Percentiles rank a stretch among this genome's conserved stretches.
These are phyloP conservation scores for Aspergillus sojae DNA, from an alignment of 2,329 filamentous ascomycete genomes.

Conservation along the genomic window DNA sequence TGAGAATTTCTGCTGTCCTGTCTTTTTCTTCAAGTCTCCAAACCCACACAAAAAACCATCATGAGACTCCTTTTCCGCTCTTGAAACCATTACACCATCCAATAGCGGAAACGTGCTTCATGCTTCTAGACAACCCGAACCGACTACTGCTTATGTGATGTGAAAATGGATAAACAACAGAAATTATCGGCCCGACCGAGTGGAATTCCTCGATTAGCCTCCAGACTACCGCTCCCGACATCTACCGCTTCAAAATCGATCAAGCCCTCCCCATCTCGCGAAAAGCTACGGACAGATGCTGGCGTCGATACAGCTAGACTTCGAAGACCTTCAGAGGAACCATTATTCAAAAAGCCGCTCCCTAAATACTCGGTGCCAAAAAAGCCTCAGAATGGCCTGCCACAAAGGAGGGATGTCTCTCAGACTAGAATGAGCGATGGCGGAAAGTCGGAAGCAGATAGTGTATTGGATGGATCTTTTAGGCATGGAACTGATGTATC, in stretches of 20 bases:
- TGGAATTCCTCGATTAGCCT: slow-evolving; percentile 53
- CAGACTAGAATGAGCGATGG: slow-evolving; percentile 24
- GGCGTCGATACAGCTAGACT: slow-evolving; percentile 41
- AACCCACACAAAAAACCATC: background rate
- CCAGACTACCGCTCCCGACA: slow-evolving; percentile 56
- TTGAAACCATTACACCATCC: background rate
- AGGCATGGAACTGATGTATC: slow-evolving; percentile 20
- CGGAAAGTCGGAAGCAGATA: slow-evolving; percentile 19
- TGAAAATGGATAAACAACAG: slow-evolving; percentile 39
- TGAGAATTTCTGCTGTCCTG: background rate
- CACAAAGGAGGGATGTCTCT: slow-evolving; percentile 25
- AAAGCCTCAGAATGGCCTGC: slow-evolving; percentile 22
- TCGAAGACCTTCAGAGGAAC: slow-evolving; percentile 43
- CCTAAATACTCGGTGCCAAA: slow-evolving; percentile 29
- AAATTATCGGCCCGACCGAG: slow-evolving; percentile 35
- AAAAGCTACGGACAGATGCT: slow-evolving; percentile 47
- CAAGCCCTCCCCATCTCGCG: slow-evolving; percentile 51
- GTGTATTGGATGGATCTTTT: slow-evolving; percentile 12
- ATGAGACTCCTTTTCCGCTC: slow-evolving; percentile 8
- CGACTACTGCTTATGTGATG: slow-evolving; percentile 1
- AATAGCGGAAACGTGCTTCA: background rate
- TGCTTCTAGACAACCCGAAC: background rate
- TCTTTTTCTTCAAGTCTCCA: background rate
- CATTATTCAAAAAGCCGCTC: slow-evolving; percentile 38
- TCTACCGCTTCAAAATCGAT: slow-evolving; percentile 44